Evolutionary conservation across 1,284 basidiomycete species (phyloP).

Genomic region (Inonotus hispidus): DNA sequence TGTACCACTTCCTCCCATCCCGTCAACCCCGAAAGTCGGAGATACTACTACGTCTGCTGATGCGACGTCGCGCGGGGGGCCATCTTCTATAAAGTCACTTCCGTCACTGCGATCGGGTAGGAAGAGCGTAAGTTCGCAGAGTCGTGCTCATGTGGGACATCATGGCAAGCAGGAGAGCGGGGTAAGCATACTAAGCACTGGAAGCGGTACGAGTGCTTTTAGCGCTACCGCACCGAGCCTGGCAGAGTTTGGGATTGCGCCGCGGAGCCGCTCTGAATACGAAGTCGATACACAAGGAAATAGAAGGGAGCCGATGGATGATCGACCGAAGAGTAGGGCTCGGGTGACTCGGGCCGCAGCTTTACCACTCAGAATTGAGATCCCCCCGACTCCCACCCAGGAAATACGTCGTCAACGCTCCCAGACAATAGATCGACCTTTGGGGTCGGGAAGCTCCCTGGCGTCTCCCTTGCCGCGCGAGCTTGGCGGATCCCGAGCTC

Average conservation of each 20-base stretch:
- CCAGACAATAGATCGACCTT: background rate
- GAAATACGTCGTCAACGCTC: background rate
- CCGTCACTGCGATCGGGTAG: background rate
- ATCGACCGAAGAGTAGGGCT: background rate
- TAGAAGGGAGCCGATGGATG: background rate
- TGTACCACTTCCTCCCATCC: conserved; percentile 8
- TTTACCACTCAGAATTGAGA: conserved; percentile 6
- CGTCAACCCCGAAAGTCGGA: background rate
- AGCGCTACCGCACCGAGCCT: conserved; percentile 1
- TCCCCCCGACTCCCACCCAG: conserved; percentile 1
- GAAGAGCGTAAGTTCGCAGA: background rate
- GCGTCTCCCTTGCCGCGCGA: background rate
- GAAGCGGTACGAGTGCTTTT: background rate
- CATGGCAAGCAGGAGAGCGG: conserved; percentile 1
- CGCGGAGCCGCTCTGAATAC: background rate
- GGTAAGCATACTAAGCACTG: background rate
- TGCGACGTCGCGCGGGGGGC: background rate
- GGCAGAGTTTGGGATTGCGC: conserved; percentile 6
- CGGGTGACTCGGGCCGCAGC: background rate
- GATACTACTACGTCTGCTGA: background rate
- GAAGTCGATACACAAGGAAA: background rate
- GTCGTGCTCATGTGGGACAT: background rate
- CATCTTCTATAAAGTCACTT: background rate
- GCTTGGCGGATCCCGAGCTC: background rate
- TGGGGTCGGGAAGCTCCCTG: background rate